Evolutionary conservation across 2,329 filamentous ascomycete genomes (phyloP).

Genomic region (Metarhizium sp.): DNA sequence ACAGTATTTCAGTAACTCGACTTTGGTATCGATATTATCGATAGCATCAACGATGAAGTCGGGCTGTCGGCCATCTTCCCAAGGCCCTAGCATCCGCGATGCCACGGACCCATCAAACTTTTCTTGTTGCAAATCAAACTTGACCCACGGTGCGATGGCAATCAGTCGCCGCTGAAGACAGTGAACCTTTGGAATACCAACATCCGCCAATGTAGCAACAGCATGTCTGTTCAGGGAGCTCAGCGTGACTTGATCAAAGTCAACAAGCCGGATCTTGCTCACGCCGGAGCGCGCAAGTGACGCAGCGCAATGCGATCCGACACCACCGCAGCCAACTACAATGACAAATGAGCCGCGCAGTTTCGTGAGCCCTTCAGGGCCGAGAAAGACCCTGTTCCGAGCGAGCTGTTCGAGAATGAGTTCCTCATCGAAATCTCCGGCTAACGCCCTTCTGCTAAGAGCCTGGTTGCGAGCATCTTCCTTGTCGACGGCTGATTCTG

Average conservation of each 20-base stretch:
- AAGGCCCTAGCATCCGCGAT: constrained; percentile 55
- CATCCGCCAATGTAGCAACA: constrained; percentile 86
- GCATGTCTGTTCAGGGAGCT: constrained; percentile 94
- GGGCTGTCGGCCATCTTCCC: constrained; percentile 55
- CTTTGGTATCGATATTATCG: constrained; percentile 97
- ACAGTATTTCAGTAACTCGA: constrained; percentile 82
- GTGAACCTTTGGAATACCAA: constrained; percentile 85
- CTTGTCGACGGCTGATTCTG: constrained; percentile 37
- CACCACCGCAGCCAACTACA: constrained; percentile 86
- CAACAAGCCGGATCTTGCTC: constrained; percentile 76
- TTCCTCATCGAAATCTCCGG: constrained; percentile 61
- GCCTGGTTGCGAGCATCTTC: constrained; percentile 52
- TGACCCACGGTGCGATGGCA: constrained; percentile 84
- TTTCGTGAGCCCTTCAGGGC: constrained; percentile 67
- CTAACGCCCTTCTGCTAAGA: constrained; percentile 50
- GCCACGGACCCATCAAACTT: constrained; percentile 67
- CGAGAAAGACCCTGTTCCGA: constrained; percentile 85
- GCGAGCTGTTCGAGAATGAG: constrained; percentile 91
- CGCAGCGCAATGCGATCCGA: constrained; percentile 84
- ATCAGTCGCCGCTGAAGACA: constrained; percentile 72
- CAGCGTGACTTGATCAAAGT: constrained; percentile 96
- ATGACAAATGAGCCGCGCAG: constrained; percentile 77
- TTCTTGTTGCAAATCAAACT: constrained; percentile 78
- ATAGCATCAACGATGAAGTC: constrained; percentile 96
- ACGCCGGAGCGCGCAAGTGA: constrained; percentile 85